These are phyloP conservation scores for Tulasnella sp. DNA, from an alignment of 768 basidiomycete species.

Conservation along the genomic window DNA sequence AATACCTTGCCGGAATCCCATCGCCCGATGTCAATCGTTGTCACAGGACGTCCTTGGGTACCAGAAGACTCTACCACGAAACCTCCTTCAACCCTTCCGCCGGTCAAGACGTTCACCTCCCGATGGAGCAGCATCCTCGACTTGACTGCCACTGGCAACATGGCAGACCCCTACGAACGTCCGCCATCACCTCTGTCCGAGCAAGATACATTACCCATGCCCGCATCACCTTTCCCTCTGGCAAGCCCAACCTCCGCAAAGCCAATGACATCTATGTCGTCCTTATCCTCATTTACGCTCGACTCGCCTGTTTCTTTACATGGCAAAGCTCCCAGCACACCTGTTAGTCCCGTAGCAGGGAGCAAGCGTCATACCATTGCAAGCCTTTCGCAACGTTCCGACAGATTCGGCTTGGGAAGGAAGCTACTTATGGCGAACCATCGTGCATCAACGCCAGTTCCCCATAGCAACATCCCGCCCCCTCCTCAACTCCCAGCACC, in stretches of 20 bases:
- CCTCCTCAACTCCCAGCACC: neutral
- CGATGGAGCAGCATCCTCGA: slow-evolving; percentile 87
- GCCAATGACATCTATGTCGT: neutral
- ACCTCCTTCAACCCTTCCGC: slow-evolving; percentile 32
- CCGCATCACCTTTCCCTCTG: slow-evolving; percentile 64
- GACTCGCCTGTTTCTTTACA: neutral
- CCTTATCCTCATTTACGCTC: neutral
- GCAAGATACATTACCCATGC: slow-evolving; percentile 50
- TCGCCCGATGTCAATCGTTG: slow-evolving; percentile 65
- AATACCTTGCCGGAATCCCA: slow-evolving; percentile 39
- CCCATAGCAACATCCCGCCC: neutral
- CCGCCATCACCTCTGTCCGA: slow-evolving; percentile 24
- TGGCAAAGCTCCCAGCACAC: neutral
- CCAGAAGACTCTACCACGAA: slow-evolving; percentile 11
- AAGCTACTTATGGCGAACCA: neutral
- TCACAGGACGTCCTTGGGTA: slow-evolving; percentile 58
- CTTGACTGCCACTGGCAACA: slow-evolving; percentile 35
- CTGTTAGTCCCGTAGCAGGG: slow-evolving; percentile 35
- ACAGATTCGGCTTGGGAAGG: slow-evolving; percentile 6
- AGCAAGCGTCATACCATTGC: slow-evolving; percentile 46
- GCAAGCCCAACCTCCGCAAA: neutral
- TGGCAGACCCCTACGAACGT: slow-evolving; percentile 20
- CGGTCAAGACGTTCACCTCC: slow-evolving; percentile 65
- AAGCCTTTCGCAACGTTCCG: slow-evolving; percentile 20
- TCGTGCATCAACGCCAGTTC: neutral